These are phyloP conservation scores for Peniophora sp. DNA, from an alignment of 1,284 basidiomycete genomes.

Conservation along the genomic window DNA sequence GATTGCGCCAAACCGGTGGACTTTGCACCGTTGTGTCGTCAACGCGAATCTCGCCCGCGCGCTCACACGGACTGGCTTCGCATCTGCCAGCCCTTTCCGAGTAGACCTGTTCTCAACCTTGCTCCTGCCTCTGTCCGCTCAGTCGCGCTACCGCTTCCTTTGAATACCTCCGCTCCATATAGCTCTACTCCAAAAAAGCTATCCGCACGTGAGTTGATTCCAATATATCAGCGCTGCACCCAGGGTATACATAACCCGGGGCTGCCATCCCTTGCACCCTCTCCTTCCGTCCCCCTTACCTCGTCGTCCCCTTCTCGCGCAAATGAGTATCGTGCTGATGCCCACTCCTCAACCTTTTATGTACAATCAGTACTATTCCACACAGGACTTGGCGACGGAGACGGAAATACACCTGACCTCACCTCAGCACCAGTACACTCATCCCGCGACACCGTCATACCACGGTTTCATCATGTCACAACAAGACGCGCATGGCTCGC, in stretches of 20 bases:
- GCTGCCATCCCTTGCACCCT: neutral
- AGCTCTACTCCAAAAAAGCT: no score
- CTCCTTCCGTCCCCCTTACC: neutral
- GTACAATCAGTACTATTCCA: constrained; percentile 9
- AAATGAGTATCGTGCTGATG: constrained; percentile 3
- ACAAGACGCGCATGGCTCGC: constrained; percentile 7
- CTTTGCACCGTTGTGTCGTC: no score
- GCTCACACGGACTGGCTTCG: no score
- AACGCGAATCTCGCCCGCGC: no score
- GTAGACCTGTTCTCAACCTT: neutral
- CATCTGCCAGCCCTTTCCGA: no score
- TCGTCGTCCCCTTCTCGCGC: neutral
- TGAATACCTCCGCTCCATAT: no score
- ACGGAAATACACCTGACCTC: constrained; percentile 6
- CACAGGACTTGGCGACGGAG: constrained; percentile 5
- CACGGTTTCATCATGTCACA: constrained; percentile 16
- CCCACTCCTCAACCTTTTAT: constrained; percentile 12
- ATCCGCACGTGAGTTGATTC: neutral
- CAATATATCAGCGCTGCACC: neutral
- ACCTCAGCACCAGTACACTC: constrained; percentile 8
- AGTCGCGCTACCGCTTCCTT: neutral
- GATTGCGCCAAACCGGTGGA: no score
- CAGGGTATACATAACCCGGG: no score
- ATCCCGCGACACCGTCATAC: constrained; percentile 14
- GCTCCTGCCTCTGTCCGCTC: neutral